A percentile compares a stretch with the other conserved stretches of the same genome.
These are phyloP conservation scores for Vicia villosa DNA, from an alignment of 306 rosid species.

Conservation along the genomic window DNA sequence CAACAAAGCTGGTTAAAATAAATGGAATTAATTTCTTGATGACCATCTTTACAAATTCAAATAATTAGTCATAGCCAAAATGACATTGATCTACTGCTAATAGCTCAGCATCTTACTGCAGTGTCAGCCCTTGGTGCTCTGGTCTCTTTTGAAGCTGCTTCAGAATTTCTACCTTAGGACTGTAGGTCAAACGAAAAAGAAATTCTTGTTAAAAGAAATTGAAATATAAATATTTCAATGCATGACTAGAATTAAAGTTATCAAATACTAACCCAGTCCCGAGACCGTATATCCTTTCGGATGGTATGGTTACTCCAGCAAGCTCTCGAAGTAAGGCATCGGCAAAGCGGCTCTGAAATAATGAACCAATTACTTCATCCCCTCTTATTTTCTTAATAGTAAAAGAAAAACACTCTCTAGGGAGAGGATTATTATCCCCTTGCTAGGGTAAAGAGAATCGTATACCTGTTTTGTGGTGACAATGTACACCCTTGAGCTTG, in stretches of 20 bases:
- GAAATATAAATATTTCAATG: background rate
- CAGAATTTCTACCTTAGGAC: constrained; percentile 86
- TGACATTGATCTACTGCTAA: constrained; percentile 26
- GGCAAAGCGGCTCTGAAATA: constrained; percentile 72
- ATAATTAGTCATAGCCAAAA: background rate
- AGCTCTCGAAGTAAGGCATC: constrained; percentile 77
- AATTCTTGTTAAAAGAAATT: background rate
- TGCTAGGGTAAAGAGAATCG: background rate
- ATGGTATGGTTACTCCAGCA: constrained; percentile 70
- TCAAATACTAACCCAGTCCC: constrained; percentile 67
- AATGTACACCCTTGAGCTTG: constrained; percentile 74
- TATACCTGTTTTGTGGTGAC: constrained; percentile 85
- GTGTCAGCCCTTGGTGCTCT: constrained; percentile 74
- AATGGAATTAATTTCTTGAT: constrained; percentile 31
- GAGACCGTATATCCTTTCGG: constrained; percentile 81
- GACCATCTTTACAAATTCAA: background rate
- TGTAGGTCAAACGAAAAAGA: constrained; percentile 25
- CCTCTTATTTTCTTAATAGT: constrained; percentile 22
- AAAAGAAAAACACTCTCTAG: constrained; percentile 7
- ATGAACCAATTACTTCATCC: constrained; percentile 2
- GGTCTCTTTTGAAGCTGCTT: constrained; percentile 79
- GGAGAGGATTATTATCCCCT: constrained; percentile 24
- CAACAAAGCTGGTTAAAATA: constrained; percentile 72
- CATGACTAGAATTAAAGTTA: background rate
- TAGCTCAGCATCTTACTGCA: constrained; percentile 64